Conservation (phyloP, 495 filamentous ascomycete genomes). For the Aspergillus kassunensis region DNA sequence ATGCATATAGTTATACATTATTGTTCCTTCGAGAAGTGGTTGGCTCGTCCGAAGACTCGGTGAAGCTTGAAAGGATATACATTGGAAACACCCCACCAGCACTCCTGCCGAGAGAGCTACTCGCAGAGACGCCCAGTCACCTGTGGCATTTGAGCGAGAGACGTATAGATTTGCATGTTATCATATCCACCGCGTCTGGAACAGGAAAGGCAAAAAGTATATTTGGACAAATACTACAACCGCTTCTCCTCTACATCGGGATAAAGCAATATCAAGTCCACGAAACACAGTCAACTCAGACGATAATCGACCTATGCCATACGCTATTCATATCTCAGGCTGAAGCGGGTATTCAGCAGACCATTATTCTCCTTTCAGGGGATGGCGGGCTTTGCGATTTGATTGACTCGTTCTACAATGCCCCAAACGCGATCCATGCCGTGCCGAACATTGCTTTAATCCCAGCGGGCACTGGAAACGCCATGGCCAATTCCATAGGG, state of each 20-base stretch:
- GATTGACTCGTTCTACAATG: conserved; percentile 58
- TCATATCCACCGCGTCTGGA: conserved; percentile 74
- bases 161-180: conserved; percentile 49
- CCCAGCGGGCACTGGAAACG: conserved; percentile 85
- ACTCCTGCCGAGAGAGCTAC: conserved; percentile 19
- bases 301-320: conserved; percentile 57
- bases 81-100: conserved; percentile 15
- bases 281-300: conserved; percentile 53
- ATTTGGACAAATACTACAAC: conserved; percentile 53
- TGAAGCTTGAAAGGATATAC: conserved; percentile 16
- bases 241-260: conserved; percentile 49
- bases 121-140: conserved; percentile 22
- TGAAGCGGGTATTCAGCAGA: conserved; percentile 45
- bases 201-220: conserved; percentile 55
- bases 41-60: background rate
- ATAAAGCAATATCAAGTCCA: conserved; percentile 45
- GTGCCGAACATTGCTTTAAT: conserved; percentile 60
- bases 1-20: conserved; percentile 14
- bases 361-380: conserved; percentile 74
- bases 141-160: conserved; percentile 10
- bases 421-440: conserved; percentile 3
- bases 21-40: conserved; percentile 22
- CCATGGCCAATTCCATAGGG: conserved; percentile 67
- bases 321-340: conserved; percentile 45
- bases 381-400: conserved; percentile 81